Base-by-base conservation (phyloP, 441 rosid species). In the Euphorbia celastroides region DNA sequence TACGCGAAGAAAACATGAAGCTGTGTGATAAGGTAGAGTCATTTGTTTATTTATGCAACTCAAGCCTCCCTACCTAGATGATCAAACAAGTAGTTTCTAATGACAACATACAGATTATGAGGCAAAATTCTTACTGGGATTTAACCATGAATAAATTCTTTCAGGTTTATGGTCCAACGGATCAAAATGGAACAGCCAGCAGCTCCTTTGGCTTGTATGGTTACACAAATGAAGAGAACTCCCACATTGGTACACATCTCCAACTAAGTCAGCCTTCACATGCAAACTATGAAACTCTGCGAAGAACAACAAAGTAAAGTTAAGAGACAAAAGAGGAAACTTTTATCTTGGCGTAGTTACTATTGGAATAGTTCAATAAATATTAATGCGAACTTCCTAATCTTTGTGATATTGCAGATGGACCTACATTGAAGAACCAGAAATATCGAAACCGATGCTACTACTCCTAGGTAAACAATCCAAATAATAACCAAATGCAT, bases 191-290 rank as follows among this genome's bases (percentile, higher is more conserved):
- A 32, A 57, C 77, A 41, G 54, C 31, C n/a, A 76, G 63, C 66
- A 79, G 68, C 69, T 52, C 76, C 41, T 57, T 69, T 32, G 44
- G 41, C 64, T 66, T 66, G 13, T 51, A 65, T 65, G 66, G 78
- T 34, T 72, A 72, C 36, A 60, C 41, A 64, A 42, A 23, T 36
- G 74, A 72, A 55, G 84, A 73, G 34, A 74, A 57, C 34, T 62
- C 80, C 20, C 55, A 65, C 10, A 41, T 72, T 48, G 80, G 81
- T 12, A 65, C 82, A 66, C 74, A 78, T 71, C 80, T 82, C 32
- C 87, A 71, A 62, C 71, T 85, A 63, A 74, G 86, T 68, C 87
- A 71, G 57, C 86, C 82, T 20, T 65, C 73, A 41, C 77, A 65
- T 2, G 74, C 70, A 68, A 66, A 36, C 25, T 66, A 46, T 14